Evolutionary conservation across 768 basidiomycete species (phyloP).

Genomic region (Suillus discolor): DNA sequence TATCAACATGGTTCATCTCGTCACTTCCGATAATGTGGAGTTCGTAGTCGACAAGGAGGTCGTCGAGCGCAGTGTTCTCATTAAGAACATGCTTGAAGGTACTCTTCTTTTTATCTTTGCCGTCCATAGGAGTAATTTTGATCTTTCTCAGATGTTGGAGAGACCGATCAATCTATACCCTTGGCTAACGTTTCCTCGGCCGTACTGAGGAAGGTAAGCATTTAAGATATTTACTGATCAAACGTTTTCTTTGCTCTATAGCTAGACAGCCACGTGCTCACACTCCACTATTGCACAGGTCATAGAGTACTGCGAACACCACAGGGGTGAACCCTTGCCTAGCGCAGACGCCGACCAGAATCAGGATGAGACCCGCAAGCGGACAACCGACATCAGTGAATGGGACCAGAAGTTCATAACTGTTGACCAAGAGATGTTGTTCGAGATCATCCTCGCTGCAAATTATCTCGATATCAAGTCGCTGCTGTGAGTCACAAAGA

Average conservation of each 20-base stretch:
- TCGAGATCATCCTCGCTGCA: constrained; percentile 98
- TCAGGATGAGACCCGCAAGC: constrained; percentile 94
- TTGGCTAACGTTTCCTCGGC: constrained; percentile 92
- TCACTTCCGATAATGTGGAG: constrained; percentile 94
- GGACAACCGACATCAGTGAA: constrained; percentile 97
- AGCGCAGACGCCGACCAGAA: constrained; percentile 76
- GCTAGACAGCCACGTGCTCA: not conserved
- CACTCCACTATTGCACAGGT: constrained; percentile 55
- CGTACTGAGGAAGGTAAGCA: constrained; percentile 84
- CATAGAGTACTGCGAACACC: constrained; percentile 98
- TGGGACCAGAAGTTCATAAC: constrained; percentile 99
- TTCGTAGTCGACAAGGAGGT: constrained; percentile 94
- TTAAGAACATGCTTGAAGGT: constrained; percentile 99
- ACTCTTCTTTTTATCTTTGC: constrained; percentile 9
- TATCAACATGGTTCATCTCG: constrained; percentile 75
- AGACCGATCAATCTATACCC: constrained; percentile 92
- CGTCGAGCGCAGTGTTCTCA: constrained; percentile 92
- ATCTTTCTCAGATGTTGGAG: constrained; percentile 75
- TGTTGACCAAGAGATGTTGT: constrained; percentile 99
- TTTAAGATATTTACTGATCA: not conserved
- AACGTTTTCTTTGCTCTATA: not conserved
- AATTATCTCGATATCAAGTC: constrained; percentile 99
- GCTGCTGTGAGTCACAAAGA: constrained; percentile 67
- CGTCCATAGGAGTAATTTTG: constrained; percentile 6
- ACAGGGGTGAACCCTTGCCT: constrained; percentile 96